A percentile compares a stretch with the other conserved stretches of the same genome.
Conservation (phyloP, 2,329 filamentous ascomycete genomes). For the Claviceps maximensis region DNA sequence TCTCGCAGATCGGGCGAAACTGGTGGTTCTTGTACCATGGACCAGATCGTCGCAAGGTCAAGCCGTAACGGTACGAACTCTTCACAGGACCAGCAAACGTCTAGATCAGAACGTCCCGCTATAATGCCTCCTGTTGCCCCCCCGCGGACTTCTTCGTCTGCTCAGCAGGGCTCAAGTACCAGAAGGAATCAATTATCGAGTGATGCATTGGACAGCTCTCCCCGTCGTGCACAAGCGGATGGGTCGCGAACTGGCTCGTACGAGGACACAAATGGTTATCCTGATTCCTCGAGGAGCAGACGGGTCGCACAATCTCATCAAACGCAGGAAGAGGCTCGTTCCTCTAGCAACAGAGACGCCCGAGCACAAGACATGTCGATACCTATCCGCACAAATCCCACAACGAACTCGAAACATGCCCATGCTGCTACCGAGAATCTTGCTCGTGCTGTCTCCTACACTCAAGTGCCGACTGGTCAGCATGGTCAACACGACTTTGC, state of each 20-base stretch:
- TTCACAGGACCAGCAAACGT: slow-evolving; percentile 29
- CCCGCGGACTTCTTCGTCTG: slow-evolving; percentile 73
- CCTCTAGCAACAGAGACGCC: slow-evolving; percentile 27
- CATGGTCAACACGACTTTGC: slow-evolving; percentile 14
- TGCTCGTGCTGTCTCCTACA: slow-evolving; percentile 49
- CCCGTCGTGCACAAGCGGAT: slow-evolving; percentile 26
- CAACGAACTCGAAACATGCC: slow-evolving; percentile 40
- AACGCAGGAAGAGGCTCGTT: slow-evolving; percentile 26
- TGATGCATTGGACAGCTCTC: slow-evolving; percentile 30
- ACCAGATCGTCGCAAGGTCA: slow-evolving; percentile 31
- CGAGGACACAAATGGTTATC: slow-evolving; percentile 15
- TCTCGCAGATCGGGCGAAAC: slow-evolving; percentile 40
- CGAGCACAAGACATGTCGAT: slow-evolving; percentile 25
- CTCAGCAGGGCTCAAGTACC: slow-evolving; percentile 30
- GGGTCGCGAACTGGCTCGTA: slow-evolving; percentile 22
- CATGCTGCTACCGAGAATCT: slow-evolving; percentile 71
- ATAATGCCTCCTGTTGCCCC: slow-evolving; percentile 55
- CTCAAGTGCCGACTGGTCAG: slow-evolving; percentile 19
- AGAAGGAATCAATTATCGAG: slow-evolving; percentile 31
- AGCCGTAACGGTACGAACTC: slow-evolving; percentile 31
- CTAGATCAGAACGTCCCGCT: slow-evolving; percentile 38
- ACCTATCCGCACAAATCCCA: slow-evolving; percentile 31
- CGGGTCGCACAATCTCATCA: slow-evolving; percentile 14
- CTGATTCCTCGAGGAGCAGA: slow-evolving; percentile 19
- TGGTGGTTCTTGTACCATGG: slow-evolving; percentile 23